Conservation (phyloP, 2,329 filamentous ascomycete genomes). For the Stemphylium lycopersici region DNA sequence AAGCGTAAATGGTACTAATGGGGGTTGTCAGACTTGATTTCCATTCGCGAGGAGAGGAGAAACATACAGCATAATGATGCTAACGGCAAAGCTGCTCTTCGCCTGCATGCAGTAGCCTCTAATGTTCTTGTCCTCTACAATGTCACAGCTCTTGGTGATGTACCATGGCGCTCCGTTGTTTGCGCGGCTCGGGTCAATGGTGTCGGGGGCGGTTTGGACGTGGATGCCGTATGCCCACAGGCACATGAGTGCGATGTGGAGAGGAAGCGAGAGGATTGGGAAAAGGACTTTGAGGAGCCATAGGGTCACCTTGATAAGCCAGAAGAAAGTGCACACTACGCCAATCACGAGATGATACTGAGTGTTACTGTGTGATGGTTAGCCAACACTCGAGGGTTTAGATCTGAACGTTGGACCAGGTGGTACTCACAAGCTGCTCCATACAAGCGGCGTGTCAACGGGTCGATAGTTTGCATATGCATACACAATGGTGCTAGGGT, state of each 20-base stretch:
- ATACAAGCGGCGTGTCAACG: slow-evolving; percentile 69
- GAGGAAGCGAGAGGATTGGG: slow-evolving; percentile 66
- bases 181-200: slow-evolving; percentile 67
- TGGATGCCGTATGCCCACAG: slow-evolving; percentile 71
- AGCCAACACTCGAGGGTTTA: not conserved
- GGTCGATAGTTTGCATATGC: slow-evolving; percentile 74
- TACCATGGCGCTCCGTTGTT: slow-evolving; percentile 75
- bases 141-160: slow-evolving; percentile 70
- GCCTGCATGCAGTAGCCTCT: slow-evolving; percentile 69
- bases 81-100: slow-evolving; percentile 69
- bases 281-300: slow-evolving; percentile 75
- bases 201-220: slow-evolving; percentile 75
- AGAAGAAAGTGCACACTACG: slow-evolving; percentile 76
- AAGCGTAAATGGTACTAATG: slow-evolving; percentile 63
- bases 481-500: slow-evolving; percentile 71
- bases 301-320: slow-evolving; percentile 71
- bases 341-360: slow-evolving; percentile 79
- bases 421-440: slow-evolving; percentile 71
- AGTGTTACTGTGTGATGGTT: slow-evolving; percentile 63
- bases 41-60: not conserved
- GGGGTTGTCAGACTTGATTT: slow-evolving; percentile 5
- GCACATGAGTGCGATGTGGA: slow-evolving; percentile 63
- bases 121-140: slow-evolving; percentile 62
- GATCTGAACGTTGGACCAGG: not conserved
- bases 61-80: slow-evolving; percentile 71